Percentiles rank a stretch among this genome's conserved stretches.
Conservation (phyloP, 1,284 basidiomycete species). For the Rhizoctonia solani region DNA sequence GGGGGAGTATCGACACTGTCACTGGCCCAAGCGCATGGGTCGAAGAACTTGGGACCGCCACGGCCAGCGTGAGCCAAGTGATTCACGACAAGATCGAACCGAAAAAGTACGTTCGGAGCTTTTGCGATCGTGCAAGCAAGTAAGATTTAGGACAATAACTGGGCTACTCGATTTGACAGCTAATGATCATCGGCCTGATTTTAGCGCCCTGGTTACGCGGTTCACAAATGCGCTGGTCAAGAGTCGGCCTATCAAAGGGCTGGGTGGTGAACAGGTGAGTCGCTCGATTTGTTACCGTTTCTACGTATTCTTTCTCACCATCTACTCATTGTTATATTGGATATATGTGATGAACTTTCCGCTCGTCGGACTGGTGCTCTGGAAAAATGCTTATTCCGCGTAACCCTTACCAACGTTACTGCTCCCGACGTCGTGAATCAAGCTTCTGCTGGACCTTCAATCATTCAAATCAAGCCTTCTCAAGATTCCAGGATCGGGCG, state of each 20-base stretch:
- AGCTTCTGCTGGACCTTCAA: conserved; percentile 93
- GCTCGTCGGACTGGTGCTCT: too few species aligned
- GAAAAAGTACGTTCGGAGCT: conserved; percentile 90
- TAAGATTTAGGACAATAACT: conserved; percentile 45
- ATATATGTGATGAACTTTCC: too few species aligned
- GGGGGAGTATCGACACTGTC: conserved; percentile 79
- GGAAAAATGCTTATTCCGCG: too few species aligned
- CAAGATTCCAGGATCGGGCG: conserved; percentile 70
- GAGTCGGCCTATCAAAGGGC: conserved; percentile 84
- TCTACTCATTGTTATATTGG: too few species aligned
- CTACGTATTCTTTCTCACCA: too few species aligned
- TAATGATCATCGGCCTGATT: neutral
- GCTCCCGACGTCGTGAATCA: conserved; percentile 23
- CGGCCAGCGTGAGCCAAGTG: conserved; percentile 65
- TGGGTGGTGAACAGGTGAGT: conserved; percentile 87
- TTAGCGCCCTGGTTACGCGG: conserved; percentile 76
- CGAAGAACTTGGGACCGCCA: conserved; percentile 67
- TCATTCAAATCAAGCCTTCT: conserved; percentile 79
- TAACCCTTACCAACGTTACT: neutral
- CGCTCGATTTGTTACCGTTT: neutral
- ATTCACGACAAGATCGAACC: conserved; percentile 81
- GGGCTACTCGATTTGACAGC: neutral
- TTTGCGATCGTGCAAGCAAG: conserved; percentile 91
- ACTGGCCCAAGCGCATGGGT: conserved; percentile 83
- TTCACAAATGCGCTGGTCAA: conserved; percentile 87